Conservation (phyloP, 768 basidiomycete genomes). For the Phylloporus scabripes region DNA sequence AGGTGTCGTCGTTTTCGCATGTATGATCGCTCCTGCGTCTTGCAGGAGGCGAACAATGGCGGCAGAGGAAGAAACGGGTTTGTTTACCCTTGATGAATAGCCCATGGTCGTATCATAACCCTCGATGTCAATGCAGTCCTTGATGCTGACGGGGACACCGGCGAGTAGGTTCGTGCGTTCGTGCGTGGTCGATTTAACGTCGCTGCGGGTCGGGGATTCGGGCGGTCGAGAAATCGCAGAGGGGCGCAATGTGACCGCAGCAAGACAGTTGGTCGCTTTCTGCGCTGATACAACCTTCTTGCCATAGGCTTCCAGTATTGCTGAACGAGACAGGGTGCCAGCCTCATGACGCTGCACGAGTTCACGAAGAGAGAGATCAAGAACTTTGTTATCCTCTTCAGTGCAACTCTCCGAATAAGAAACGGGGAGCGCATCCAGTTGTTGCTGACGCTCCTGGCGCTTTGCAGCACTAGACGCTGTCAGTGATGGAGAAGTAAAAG, state of each 20-base stretch:
- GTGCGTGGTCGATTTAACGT: neutral
- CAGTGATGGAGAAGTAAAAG: neutral
- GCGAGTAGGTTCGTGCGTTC: constrained; percentile 28
- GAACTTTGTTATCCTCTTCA: constrained; percentile 33
- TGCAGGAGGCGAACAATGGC: constrained; percentile 36
- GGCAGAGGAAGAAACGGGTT: constrained; percentile 32
- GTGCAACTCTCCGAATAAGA: constrained; percentile 28
- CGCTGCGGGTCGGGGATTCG: constrained; percentile 8
- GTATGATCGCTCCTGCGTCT: constrained; percentile 39
- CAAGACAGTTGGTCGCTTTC: constrained; percentile 45
- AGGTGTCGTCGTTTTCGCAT: constrained; percentile 41
- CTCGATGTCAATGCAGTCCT: constrained; percentile 42
- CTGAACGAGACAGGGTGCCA: constrained; percentile 23
- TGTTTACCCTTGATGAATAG: constrained; percentile 34
- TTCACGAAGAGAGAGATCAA: constrained; percentile 33
- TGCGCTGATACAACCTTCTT: constrained; percentile 38
- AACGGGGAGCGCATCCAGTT: constrained; percentile 27
- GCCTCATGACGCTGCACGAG: constrained; percentile 31
- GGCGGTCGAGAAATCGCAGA: constrained; percentile 8
- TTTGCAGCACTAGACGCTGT: constrained; percentile 28
- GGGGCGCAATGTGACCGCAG: constrained; percentile 40
- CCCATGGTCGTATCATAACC: constrained; percentile 46
- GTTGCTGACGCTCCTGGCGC: constrained; percentile 27
- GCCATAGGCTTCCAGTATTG: constrained; percentile 37
- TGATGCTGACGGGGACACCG: constrained; percentile 46